phyloP scores from a whole-genome alignment of 78 protist genomes.

The Guillardia theta region DNA sequence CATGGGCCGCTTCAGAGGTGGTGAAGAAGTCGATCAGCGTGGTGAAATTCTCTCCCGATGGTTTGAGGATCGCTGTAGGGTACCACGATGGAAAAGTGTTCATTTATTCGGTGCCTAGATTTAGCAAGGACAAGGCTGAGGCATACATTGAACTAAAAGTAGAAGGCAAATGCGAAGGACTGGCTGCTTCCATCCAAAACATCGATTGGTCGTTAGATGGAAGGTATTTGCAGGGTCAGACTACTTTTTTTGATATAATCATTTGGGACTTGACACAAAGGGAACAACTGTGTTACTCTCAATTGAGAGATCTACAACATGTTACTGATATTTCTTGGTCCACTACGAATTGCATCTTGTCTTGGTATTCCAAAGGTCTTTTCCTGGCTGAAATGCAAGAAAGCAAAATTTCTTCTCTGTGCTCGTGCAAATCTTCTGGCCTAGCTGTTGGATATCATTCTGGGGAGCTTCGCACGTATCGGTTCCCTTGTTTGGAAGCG shows the following conservation, averaged over 20 bases:
- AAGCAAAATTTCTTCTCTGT: not conserved
- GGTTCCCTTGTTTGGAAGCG: not conserved
- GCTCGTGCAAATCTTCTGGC: not conserved
- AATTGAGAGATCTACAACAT: not conserved
- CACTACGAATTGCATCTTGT: not conserved
- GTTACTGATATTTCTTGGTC: not conserved
- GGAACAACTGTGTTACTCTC: not conserved
- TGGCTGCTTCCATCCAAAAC: not conserved
- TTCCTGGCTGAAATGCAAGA: not conserved
- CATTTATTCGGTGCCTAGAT: not conserved
- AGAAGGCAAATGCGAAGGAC: not conserved
- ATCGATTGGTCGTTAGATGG: not conserved
- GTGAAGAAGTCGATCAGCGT: not conserved
- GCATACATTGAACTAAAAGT: too few species aligned
- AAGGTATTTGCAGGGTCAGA: not conserved
- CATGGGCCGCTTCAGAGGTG: too few species aligned
- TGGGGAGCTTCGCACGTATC: not conserved
- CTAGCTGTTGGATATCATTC: not conserved
- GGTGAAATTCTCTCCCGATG: not conserved
- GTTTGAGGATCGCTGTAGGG: not conserved
- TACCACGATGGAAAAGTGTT: not conserved
- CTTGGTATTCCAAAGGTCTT: not conserved
- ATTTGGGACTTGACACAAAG: not conserved
- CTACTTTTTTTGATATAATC: not conserved
- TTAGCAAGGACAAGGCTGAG: too few species aligned